Evolutionary conservation across 192 early-diverging fungal species (phyloP).

Genomic region (Podila epigama): DNA sequence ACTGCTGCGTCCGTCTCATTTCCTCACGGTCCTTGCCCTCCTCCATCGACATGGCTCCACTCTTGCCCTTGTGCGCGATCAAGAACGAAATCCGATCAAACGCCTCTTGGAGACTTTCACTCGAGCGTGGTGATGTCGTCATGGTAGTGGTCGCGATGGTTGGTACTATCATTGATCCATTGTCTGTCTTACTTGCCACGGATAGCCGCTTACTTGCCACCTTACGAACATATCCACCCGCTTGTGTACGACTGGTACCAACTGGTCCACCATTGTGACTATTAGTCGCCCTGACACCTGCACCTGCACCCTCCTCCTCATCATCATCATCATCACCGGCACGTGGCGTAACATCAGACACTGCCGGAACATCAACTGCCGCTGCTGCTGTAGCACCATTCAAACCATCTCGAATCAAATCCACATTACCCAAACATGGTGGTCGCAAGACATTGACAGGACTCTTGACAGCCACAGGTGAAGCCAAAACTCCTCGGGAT

Average conservation of each 20-base stretch:
- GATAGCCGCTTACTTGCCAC: not conserved
- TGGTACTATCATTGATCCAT: not conserved
- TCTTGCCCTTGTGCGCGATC: slow-evolving; percentile 25
- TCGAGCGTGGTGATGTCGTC: not conserved
- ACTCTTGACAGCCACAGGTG: not conserved
- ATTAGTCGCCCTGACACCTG: no score
- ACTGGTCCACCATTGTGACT: not conserved
- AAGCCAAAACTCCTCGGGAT: not conserved
- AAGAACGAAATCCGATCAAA: slow-evolving; percentile 25
- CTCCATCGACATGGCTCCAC: not conserved
- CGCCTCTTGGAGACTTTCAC: slow-evolving; percentile 6
- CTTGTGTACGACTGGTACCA: not conserved
- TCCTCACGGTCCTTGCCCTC: not conserved
- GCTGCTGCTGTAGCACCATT: no score
- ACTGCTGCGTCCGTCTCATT: slow-evolving; percentile 5
- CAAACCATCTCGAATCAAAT: not conserved
- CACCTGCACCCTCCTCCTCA: no score
- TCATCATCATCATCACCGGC: no score
- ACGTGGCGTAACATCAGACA: no score
- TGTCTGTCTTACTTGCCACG: not conserved
- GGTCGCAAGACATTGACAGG: not conserved
- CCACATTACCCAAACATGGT: not conserved
- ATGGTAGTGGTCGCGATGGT: no score
- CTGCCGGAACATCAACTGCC: no score
- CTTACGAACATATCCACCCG: not conserved